Evolutionary conservation across 2,329 filamentous ascomycete species (phyloP).

Genomic region (Epichloe gansuensis): DNA sequence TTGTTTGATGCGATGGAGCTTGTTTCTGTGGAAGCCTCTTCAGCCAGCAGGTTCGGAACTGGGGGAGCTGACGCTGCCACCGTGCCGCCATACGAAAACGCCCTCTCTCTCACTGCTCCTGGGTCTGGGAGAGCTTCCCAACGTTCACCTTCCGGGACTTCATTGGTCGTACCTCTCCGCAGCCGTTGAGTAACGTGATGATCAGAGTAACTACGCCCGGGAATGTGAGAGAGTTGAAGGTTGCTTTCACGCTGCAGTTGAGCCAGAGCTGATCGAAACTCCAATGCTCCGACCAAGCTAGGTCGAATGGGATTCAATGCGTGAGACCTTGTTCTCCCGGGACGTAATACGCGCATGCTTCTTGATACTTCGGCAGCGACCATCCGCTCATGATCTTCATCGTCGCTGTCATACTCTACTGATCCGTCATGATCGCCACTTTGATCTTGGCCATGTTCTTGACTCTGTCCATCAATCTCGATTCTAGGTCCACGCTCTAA

Average conservation of each 20-base stretch:
- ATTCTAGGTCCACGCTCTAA: constrained; percentile 35
- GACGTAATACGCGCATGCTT: constrained; percentile 80
- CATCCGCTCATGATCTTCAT: constrained; percentile 46
- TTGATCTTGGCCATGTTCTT: constrained; percentile 17
- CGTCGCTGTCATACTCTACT: constrained; percentile 30
- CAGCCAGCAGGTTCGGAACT: not conserved
- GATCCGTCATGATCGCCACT: constrained; percentile 23
- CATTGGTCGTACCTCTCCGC: constrained; percentile 17
- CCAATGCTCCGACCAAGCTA: constrained; percentile 82
- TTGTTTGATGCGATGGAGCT: not conserved
- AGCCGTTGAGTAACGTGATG: constrained; percentile 14
- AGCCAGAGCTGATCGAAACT: constrained; percentile 85
- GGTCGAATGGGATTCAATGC: constrained; percentile 71
- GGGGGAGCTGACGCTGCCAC: constrained; percentile 2
- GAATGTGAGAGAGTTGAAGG: constrained; percentile 55
- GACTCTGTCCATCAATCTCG: constrained; percentile 28
- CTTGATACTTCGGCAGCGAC: constrained; percentile 73
- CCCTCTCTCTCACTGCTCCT: constrained; percentile 8
- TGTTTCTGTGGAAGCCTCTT: not conserved
- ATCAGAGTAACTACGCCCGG: constrained; percentile 42
- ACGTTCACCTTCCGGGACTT: constrained; percentile 10
- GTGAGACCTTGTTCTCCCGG: constrained; percentile 49
- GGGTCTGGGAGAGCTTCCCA: constrained; percentile 3
- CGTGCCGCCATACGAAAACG: constrained; percentile 8
- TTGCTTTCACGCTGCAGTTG: constrained; percentile 74